A percentile compares a stretch with the other conserved stretches of the same genome.
Conservation (phyloP, 1,139 yeast species). For the Torulaspora pretoriensis region DNA sequence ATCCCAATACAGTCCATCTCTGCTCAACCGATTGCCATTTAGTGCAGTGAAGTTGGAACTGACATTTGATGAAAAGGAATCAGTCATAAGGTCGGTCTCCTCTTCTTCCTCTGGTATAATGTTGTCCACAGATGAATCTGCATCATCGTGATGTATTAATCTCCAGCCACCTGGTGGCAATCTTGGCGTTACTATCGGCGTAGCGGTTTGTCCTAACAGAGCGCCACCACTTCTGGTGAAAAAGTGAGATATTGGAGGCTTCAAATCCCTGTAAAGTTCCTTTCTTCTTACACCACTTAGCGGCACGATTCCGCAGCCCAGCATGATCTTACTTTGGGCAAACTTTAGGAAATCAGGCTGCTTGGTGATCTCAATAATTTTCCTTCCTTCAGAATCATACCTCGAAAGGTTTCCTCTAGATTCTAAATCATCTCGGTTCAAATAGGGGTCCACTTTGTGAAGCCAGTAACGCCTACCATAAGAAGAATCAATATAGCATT, state of each 20-base stretch:
- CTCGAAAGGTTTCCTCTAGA: conserved; percentile 38
- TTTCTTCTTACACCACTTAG: conserved; percentile 30
- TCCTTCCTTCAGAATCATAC: conserved; percentile 65
- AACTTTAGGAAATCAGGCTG: conserved; percentile 59
- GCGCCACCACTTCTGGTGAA: conserved; percentile 33
- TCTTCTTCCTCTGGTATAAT: conserved; percentile 15
- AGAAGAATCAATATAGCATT: conserved; percentile 40
- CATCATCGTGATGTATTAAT: conserved; percentile 23
- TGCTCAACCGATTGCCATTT: conserved; percentile 9
- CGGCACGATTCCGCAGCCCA: conserved; percentile 35
- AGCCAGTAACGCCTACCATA: conserved; percentile 82
- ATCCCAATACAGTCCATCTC: conserved; percentile 35
- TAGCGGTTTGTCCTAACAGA: conserved; percentile 24
- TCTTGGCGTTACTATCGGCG: conserved; percentile 30
- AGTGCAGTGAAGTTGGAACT: conserved; percentile 10
- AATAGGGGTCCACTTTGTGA: conserved; percentile 45
- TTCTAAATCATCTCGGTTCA: conserved; percentile 37
- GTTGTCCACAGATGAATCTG: conserved; percentile 8
- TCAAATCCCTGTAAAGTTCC: conserved; percentile 31
- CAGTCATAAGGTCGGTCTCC: conserved; percentile 8
- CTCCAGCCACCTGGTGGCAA: conserved; percentile 37
- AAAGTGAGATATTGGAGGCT: conserved; percentile 35
- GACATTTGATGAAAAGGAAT: conserved; percentile 10
- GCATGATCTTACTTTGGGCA: conserved; percentile 55
- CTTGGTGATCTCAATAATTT: conserved; percentile 50